Base-by-base conservation (phyloP, 345 rosid species). In the Trapa bicornis region DNA sequence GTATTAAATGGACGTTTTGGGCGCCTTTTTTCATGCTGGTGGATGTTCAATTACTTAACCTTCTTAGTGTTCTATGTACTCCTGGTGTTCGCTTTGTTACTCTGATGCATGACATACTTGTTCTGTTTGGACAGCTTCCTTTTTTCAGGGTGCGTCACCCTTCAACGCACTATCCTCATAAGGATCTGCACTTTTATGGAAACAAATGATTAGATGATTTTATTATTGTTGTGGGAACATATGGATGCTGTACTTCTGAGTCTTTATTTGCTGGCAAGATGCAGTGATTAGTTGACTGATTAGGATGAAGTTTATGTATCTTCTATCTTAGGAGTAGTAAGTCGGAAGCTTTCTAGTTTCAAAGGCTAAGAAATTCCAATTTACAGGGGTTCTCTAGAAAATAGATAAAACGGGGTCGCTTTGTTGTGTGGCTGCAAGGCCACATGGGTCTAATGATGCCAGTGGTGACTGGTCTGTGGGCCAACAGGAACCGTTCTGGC, bases 401-500 rank as follows among this genome's bases (percentile, higher is more conserved):
- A 81, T 81, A 81, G 84, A 84, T 81, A 85, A 83, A 72, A 85
- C 85, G 87, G 89, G 89, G 80, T 83, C 85, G 3, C 73, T 85
- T 57, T 81, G 87, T 85, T 85, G 89, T 75, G 89, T 85, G 89
- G 89, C 89, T 65, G 89, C 89, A 64, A 85, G 89, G 89, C 87
- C 87, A 78, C 87, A 79, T 79, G 89, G 82, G 53, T 85, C 89
- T 37, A 79, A 69, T 71, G 38, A 75, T 2, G 71, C 82, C 66
- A 73, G 77, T 65, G 65, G 81, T 70, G 86, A 82, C 64, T 79
- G 89, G 86, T 81, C 89, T n/a, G 65, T 78, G 76, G 81, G 61
- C 29, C 76, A 75, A 45, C 81, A 79, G 42, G 89, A 85, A 75
- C 89, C 85, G 53, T 83, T 79, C 67, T 85, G 87, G 89, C 74